These are phyloP conservation scores for Exophiala calicioides DNA, from an alignment of 2,329 filamentous ascomycete species.

Conservation along the genomic window DNA sequence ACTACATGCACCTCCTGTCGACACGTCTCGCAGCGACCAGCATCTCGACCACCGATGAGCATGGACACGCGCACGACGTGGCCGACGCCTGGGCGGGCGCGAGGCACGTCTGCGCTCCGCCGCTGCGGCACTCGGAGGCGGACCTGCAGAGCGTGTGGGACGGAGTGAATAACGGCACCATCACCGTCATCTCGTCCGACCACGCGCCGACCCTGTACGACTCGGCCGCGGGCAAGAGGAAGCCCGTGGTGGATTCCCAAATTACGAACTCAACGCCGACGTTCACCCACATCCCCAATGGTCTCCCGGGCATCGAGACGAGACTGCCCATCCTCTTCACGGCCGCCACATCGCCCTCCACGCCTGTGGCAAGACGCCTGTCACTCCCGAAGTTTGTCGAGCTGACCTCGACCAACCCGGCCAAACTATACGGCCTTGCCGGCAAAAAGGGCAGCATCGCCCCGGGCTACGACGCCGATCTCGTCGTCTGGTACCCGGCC, in stretches of 20 bases:
- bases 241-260: slow-evolving; percentile 25
- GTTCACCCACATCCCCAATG: slow-evolving; percentile 48
- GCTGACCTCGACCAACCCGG: slow-evolving; percentile 47
- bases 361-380: slow-evolving; percentile 13
- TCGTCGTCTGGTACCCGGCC: slow-evolving; percentile 46
- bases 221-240: slow-evolving; percentile 41
- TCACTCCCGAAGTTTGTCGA: slow-evolving; percentile 47
- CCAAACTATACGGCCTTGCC: slow-evolving; percentile 47
- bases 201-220: slow-evolving; percentile 46
- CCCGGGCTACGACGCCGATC: slow-evolving; percentile 47
- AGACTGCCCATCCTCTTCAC: slow-evolving; percentile 44
- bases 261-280: slow-evolving; percentile 30
- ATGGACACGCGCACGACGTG: slow-evolving; percentile 37
- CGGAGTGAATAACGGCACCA: slow-evolving; percentile 55
- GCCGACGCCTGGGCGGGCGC: slow-evolving; percentile 48
- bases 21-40: slow-evolving; percentile 40
- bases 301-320: slow-evolving; percentile 47
- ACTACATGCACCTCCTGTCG: slow-evolving; percentile 57
- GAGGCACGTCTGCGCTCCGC: slow-evolving; percentile 57
- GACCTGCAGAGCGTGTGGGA: slow-evolving; percentile 56
- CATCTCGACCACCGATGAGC: slow-evolving; percentile 37
- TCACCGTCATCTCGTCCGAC: slow-evolving; percentile 56
- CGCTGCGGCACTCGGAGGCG: slow-evolving; percentile 47
- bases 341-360: slow-evolving; percentile 24
- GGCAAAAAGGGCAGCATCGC: slow-evolving; percentile 44